Conservation (phyloP, 2,329 filamentous ascomycete species). For the Ascochyta viciae-villosae region DNA sequence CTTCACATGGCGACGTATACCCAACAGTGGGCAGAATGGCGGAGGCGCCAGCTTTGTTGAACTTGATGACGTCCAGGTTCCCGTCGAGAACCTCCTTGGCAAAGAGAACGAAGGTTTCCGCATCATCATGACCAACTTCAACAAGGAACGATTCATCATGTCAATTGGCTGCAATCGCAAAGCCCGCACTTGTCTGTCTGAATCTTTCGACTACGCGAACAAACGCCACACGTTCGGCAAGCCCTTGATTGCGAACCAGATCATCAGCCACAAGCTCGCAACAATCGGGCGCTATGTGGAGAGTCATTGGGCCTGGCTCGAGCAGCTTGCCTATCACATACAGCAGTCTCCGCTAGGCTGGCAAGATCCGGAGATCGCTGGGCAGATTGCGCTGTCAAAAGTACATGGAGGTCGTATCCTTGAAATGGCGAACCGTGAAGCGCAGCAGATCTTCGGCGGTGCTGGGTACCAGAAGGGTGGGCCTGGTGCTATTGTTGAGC, state of each 20-base stretch:
- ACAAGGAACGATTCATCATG: slow-evolving; percentile 64
- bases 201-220: slow-evolving; percentile 61
- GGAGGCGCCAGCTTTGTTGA: slow-evolving; percentile 66
- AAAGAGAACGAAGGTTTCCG: slow-evolving; percentile 63
- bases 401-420: slow-evolving; percentile 59
- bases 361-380: slow-evolving; percentile 49
- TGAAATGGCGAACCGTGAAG: slow-evolving; percentile 60
- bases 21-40: slow-evolving; percentile 71
- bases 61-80: slow-evolving; percentile 64
- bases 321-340: slow-evolving; percentile 66
- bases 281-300: slow-evolving; percentile 67
- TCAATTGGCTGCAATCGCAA: slow-evolving; percentile 64
- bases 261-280: slow-evolving; percentile 67
- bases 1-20: slow-evolving; percentile 62
- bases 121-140: slow-evolving; percentile 64
- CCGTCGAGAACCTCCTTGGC: slow-evolving; percentile 61
- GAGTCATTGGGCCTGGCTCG: slow-evolving; percentile 66
- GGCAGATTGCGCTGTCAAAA: slow-evolving; percentile 54
- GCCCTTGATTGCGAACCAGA: slow-evolving; percentile 64
- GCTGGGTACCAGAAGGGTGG: slow-evolving; percentile 60
- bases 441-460: slow-evolving; percentile 63
- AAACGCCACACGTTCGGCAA: slow-evolving; percentile 65
- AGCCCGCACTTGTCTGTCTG: slow-evolving; percentile 62
- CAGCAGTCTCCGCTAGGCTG: slow-evolving; percentile 52
- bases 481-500: slow-evolving; percentile 59